Conservation (phyloP, 2,329 filamentous ascomycete genomes). For the Capronia americana region DNA sequence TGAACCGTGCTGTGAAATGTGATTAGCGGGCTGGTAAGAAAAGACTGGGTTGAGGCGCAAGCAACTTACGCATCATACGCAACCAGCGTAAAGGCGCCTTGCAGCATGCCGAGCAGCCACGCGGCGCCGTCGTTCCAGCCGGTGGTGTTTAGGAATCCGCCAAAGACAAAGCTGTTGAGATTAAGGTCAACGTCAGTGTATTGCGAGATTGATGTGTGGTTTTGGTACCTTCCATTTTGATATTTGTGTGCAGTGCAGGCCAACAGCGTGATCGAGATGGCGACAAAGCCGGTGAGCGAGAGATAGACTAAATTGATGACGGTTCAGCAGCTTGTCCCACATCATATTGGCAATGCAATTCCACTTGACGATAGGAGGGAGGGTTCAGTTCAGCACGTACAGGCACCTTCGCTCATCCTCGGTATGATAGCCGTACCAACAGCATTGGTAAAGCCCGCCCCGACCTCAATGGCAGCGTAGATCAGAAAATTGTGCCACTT, state of each 20-base stretch:
- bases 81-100: constrained; percentile 56
- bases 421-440: constrained; percentile 68
- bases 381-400: constrained; percentile 6
- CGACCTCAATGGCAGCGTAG: constrained; percentile 68
- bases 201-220: not conserved
- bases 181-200: not conserved
- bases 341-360: too few relatives aligned
- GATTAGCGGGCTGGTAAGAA: too few relatives aligned
- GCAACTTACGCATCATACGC: constrained; percentile 41
- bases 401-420: constrained; percentile 66
- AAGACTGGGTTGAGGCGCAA: too few relatives aligned
- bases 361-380: too few relatives aligned
- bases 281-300: too few relatives aligned
- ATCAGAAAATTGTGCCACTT: constrained; percentile 75
- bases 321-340: too few relatives aligned
- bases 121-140: constrained; percentile 71
- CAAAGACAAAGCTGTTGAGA: constrained; percentile 55
- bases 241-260: too few relatives aligned
- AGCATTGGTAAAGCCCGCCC: constrained; percentile 68
- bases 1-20: constrained; percentile 46
- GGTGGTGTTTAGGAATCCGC: constrained; percentile 68
- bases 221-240: too few relatives aligned
- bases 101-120: constrained; percentile 52
- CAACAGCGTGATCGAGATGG: too few relatives aligned
- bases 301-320: too few relatives aligned